Evolutionary conservation across 1,139 yeast genomes (phyloP), one percentile per base, ranked within the genome.

Genomic region (Blastobotrys apis): DNA sequence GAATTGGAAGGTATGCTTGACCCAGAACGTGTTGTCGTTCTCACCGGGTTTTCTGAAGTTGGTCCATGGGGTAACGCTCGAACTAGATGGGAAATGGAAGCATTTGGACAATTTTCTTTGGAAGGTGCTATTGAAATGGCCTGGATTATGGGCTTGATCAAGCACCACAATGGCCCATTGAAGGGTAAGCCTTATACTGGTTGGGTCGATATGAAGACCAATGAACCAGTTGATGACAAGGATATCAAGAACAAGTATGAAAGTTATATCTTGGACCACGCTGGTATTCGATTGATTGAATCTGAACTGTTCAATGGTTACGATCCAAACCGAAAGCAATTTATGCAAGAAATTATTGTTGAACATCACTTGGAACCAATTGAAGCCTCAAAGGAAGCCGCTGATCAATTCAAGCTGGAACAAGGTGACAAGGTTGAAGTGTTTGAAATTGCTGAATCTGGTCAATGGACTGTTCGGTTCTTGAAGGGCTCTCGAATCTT

Each of bases 61-160:
- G 94, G 97, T 65, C 98, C 98, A 64, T 94, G 97, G 96, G 98
- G 98, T 79, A 88, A 90, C 66, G 72, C 98, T 38, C 85, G 97
- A 77, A 92, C 98, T 51, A 82, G 98, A 76, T 92, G 98, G 98
- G 97, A 92, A 71, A 92, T 92, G 95, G 98, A 92, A 73, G 86
- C 97, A 45, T 57, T 69, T 50, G 98, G 98, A 60, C 88, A 85
- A 63, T 92, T 92, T 69, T 90, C 97, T n/a, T 74, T 92, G 60
- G 98, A 92, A 72, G 98, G 98, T 64, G 84, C 96, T 63, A 84
- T 92, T 64, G 98, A 92, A 74, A 90, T 92, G 95, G 97, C 98
- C 43, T 92, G 97, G 97, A 88, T 92, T 58, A 92, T 92, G 97
- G 97, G 97, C 56, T 77, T 84, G 66, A 88, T 92, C 72, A 86